Percentiles rank a stretch among this genome's conserved stretches.
phyloP scores from a whole-genome alignment of 2,329 filamentous ascomycete species.

The Fonsecaea multimorphosa region DNA sequence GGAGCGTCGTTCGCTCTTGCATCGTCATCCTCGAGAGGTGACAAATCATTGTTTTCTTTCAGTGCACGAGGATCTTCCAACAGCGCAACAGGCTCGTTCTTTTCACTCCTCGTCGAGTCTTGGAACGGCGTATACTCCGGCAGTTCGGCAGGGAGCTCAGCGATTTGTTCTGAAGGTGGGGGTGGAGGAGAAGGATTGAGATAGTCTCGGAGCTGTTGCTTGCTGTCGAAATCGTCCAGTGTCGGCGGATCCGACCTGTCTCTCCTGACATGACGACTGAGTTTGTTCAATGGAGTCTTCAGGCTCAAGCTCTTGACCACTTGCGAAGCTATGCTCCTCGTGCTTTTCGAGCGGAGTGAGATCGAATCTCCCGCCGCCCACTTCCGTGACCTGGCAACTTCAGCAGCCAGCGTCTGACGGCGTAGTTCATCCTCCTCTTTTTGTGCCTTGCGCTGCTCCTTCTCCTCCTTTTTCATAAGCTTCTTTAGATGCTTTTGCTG shows the following conservation, averaged over 20 bases:
- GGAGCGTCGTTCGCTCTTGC: slow-evolving; percentile 1
- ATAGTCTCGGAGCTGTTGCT: slow-evolving; percentile 34
- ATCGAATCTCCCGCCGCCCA: slow-evolving; percentile 21
- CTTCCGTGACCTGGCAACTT: slow-evolving; percentile 23
- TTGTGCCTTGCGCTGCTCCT: slow-evolving; percentile 24
- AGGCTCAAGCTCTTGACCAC: slow-evolving; percentile 33
- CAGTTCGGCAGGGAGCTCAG: slow-evolving; percentile 36
- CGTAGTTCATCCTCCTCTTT: slow-evolving; percentile 30
- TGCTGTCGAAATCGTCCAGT: slow-evolving; percentile 35
- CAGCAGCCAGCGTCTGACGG: slow-evolving; percentile 23
- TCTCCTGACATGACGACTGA: slow-evolving; percentile 23
- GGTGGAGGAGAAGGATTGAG: slow-evolving; percentile 24
- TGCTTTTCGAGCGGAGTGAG: slow-evolving; percentile 25
- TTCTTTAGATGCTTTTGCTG: slow-evolving; percentile 32
- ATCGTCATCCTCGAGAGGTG: slow-evolving; percentile 2
- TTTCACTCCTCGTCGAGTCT: slow-evolving; percentile 30
- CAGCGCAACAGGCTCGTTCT: slow-evolving; percentile 26
- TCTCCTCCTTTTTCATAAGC: slow-evolving; percentile 31
- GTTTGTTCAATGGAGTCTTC: slow-evolving; percentile 23
- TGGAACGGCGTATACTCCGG: slow-evolving; percentile 36
- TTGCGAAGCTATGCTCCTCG: slow-evolving; percentile 33
- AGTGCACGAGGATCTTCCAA: slow-evolving; percentile 24
- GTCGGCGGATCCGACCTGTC: slow-evolving; percentile 28
- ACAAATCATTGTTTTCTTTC: slow-evolving; percentile 13
- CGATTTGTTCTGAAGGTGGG: slow-evolving; percentile 22